Evolutionary conservation across 768 basidiomycete genomes (phyloP).

Genomic region (Auricularia sp.): DNA sequence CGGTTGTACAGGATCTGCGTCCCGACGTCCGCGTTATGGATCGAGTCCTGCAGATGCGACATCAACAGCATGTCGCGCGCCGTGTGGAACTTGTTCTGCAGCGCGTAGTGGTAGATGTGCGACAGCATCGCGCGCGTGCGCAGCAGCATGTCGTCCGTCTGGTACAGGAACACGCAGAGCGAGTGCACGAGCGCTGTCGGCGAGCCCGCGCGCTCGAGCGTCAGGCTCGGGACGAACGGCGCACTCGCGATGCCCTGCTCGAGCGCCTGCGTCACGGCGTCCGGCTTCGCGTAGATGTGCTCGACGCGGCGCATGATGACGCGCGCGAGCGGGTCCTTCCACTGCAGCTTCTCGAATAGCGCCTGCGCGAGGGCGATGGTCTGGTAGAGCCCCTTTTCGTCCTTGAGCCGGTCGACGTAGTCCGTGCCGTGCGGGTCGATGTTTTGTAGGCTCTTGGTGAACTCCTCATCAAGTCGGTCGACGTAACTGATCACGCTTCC

Average conservation of each 20-base stretch:
- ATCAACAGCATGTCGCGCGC: constrained; percentile 97
- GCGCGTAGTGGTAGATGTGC: constrained; percentile 94
- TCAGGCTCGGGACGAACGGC: constrained; percentile 51
- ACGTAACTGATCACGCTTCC: constrained; percentile 95
- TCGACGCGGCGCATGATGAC: constrained; percentile 93
- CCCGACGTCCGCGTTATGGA: constrained; percentile 90
- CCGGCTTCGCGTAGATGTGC: constrained; percentile 98
- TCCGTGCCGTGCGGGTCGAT: constrained; percentile 99
- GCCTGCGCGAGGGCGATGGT: constrained; percentile 89
- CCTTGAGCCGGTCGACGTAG: constrained; percentile 92
- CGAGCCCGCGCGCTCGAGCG: constrained; percentile 41
- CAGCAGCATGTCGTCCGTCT: constrained; percentile 78
- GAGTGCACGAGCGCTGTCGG: constrained; percentile 76
- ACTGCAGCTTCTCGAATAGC: constrained; percentile 74
- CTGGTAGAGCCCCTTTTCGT: constrained; percentile 88
- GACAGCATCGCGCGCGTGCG: constrained; percentile 95
- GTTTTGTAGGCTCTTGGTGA: constrained; percentile 93
- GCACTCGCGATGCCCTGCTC: constrained; percentile 57
- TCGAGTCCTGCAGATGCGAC: constrained; percentile 96
- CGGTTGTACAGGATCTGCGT: constrained; percentile 98
- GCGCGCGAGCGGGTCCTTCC: constrained; percentile 70
- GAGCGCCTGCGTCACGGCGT: constrained; percentile 82
- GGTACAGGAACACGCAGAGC: constrained; percentile 88
- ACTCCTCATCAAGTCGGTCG: constrained; percentile 95
- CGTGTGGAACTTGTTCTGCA: constrained; percentile 93